Evolutionary conservation across 2,329 filamentous ascomycete species (phyloP), one percentile per base, ranked within the genome.

Genomic region (Aureobasidium musti): DNA sequence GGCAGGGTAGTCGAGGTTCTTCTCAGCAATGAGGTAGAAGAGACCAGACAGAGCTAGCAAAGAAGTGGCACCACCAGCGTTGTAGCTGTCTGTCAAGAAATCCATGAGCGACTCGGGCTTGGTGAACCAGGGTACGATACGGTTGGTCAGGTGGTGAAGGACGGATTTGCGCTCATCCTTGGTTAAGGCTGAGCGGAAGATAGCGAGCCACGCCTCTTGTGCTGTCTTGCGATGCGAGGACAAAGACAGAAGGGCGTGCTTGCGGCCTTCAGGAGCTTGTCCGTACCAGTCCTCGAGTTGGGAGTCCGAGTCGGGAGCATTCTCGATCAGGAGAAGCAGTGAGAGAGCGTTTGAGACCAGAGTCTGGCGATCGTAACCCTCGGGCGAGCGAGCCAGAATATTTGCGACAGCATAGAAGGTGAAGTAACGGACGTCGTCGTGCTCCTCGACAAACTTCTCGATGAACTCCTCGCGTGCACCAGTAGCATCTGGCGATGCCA

Each of bases 31-130:
- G 63, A 99, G 85, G 76, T 96, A 95, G 80, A 97, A 99, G 53
- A 99, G 88, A 61, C 95, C 95, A 0, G 91, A 96, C 1, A 99
- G 83, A 1, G 96, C 92, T 23, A 97, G 84, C 5, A 99, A 83
- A 5, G 95, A 94, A 56, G 89, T 92, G 17, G 92, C 90, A 52
- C 95, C 95, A 61, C 94, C 92, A 8, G 88, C 82, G 73, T 97
- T 85, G 80, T 96, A 98, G 35, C 89, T 96, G 79, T 95, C 91
- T n/a, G 92, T 97, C 65, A 99, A 81, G 77, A 98, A 99, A 80
- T 99, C 95, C 83, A 97, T 92, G 39, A 99, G 84, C 47, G 96
- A 83, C 74, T 98, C 94, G 1, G 92, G 90, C 69, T 92, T 91
- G 56, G 83, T 85, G 78, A 98, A 97, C 91, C 92, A 96, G 0